These are phyloP conservation scores for Salix dunnii DNA, from an alignment of 345 rosid species.

Conservation along the genomic window DNA sequence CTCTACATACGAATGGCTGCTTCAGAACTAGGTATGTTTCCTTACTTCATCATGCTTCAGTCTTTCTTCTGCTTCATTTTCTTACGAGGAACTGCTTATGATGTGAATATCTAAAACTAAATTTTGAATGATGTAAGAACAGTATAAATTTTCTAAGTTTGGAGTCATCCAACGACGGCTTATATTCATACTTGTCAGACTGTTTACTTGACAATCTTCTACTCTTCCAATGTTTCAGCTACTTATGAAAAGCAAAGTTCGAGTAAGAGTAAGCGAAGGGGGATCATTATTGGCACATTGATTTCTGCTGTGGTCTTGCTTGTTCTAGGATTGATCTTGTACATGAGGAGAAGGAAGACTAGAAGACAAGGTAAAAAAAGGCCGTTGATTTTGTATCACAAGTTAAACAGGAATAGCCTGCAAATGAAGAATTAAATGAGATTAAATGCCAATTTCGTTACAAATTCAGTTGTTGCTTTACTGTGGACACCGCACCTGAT, in stretches of 20 bases:
- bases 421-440: not conserved
- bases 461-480: not conserved
- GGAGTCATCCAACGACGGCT: not conserved
- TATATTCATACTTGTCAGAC: not conserved
- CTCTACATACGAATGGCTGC: slow-evolving; percentile 16
- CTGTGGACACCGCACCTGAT: not conserved
- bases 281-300: not conserved
- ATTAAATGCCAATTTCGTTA: not conserved
- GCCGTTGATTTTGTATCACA: not conserved
- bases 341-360: not conserved
- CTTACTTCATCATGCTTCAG: not conserved
- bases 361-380: not conserved
- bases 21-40: slow-evolving; percentile 14
- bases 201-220: not conserved
- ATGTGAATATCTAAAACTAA: not conserved
- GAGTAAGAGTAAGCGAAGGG: not conserved
- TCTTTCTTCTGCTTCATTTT: not conserved
- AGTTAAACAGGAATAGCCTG: not conserved
- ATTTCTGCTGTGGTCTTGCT: not conserved
- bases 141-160: not conserved
- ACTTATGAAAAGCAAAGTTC: not conserved
- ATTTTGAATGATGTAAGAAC: not conserved
- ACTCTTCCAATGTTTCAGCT: not conserved
- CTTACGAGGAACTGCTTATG: not conserved
- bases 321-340: not conserved